phyloP scores from a whole-genome alignment of 768 basidiomycete genomes.

The Tephrocybe sp. region DNA sequence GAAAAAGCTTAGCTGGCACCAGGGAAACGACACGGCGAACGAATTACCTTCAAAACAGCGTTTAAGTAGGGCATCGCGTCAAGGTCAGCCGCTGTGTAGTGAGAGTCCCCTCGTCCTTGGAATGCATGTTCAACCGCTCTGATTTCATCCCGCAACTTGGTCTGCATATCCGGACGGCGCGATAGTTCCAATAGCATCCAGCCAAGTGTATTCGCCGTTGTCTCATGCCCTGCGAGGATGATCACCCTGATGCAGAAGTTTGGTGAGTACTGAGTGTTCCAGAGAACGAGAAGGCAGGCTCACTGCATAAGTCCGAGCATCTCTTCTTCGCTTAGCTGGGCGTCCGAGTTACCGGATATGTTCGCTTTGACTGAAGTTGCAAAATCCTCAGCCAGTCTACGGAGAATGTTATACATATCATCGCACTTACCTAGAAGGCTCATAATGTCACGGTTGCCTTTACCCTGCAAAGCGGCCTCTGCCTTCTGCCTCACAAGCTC shows the following conservation, averaged over 20 bases:
- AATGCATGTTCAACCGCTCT: constrained; percentile 35
- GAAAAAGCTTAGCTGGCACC: neutral
- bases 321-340: constrained; percentile 48
- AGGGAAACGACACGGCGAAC: neutral
- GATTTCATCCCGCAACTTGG: constrained; percentile 61
- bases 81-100: constrained; percentile 44
- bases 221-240: constrained; percentile 57
- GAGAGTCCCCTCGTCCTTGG: constrained; percentile 33
- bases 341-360: constrained; percentile 42
- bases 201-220: constrained; percentile 54
- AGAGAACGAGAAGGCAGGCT: too few relatives aligned
- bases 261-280: too few relatives aligned
- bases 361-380: constrained; percentile 51
- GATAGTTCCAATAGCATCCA: constrained; percentile 69
- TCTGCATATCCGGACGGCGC: constrained; percentile 56
- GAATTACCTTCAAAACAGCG: constrained; percentile 43
- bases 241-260: constrained; percentile 47
- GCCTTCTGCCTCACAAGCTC: constrained; percentile 36
- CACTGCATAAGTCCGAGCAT: constrained; percentile 53
- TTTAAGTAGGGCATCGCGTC: constrained; percentile 49
- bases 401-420: too few relatives aligned
- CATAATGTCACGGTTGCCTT: constrained; percentile 34
- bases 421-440: constrained; percentile 46
- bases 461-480: constrained; percentile 31
- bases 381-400: neutral